These are phyloP conservation scores for Colletotrichum somersetense DNA, from an alignment of 2,329 filamentous ascomycete genomes.

Conservation along the genomic window DNA sequence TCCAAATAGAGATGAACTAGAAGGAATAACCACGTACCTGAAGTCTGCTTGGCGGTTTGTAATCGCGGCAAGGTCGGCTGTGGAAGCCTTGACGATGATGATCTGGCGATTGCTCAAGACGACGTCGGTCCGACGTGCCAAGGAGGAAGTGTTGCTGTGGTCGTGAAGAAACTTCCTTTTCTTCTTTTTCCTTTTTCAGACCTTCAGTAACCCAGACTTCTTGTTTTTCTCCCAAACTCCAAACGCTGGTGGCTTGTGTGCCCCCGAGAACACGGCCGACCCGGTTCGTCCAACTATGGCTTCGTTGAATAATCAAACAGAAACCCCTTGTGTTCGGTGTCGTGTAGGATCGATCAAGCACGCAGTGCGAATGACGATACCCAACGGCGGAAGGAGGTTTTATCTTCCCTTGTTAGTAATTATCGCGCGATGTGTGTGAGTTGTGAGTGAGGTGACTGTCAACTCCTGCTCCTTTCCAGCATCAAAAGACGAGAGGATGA, in stretches of 20 bases:
- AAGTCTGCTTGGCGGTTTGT: conserved; percentile 1
- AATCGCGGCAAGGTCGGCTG: conserved; percentile 13
- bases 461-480: conserved; percentile 3
- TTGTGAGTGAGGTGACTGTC: background rate
- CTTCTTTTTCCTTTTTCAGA: background rate
- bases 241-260: conserved; percentile 11
- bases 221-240: conserved; percentile 12
- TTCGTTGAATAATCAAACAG: conserved; percentile 25
- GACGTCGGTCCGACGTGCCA: background rate
- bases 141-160: conserved; percentile 19
- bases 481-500: conserved; percentile 1
- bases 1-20: background rate
- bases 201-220: conserved; percentile 8
- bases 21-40: background rate
- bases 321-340: conserved; percentile 17
- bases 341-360: conserved; percentile 25
- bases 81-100: conserved; percentile 6
- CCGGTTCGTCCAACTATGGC: conserved; percentile 18
- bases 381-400: background rate
- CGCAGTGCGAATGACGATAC: conserved; percentile 13
- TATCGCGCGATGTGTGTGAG: background rate
- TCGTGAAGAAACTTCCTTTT: conserved; percentile 1
- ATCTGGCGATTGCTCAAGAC: conserved; percentile 20
- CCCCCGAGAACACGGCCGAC: conserved; percentile 3
- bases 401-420: background rate